Evolutionary conservation across 2,329 filamentous ascomycete genomes (phyloP), one percentile per base, ranked within the genome.

Genomic region (Ploettnerulaceae sp.): DNA sequence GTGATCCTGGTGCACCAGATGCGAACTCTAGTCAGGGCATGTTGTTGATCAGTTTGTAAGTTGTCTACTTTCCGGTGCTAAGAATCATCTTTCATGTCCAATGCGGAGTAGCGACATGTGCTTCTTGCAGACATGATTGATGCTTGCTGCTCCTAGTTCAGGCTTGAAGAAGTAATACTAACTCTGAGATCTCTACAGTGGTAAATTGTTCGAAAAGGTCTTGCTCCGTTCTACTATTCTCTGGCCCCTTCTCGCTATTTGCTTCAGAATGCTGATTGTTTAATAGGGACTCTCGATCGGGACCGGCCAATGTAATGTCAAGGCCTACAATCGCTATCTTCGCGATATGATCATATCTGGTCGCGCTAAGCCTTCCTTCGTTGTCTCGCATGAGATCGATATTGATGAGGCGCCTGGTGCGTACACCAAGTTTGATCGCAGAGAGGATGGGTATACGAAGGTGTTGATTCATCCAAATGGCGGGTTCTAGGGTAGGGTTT

Each of bases 131-230:
- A n/a, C n/a, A n/a, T n/a, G n/a, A n/a, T n/a, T n/a, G n/a, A n/a
- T n/a, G n/a, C n/a, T n/a, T n/a, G n/a, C n/a, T n/a, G n/a, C n/a
- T n/a, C n/a, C n/a, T n/a, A n/a, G n/a, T n/a, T n/a, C n/a, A n/a
- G n/a, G n/a, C n/a, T n/a, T n/a, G n/a, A n/a, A n/a, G n/a, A n/a
- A n/a, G n/a, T n/a, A n/a, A n/a, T n/a, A n/a, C n/a, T n/a, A n/a
- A n/a, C n/a, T n/a, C n/a, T n/a, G n/a, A n/a, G n/a, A n/a, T n/a
- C n/a, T n/a, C n/a, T n/a, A n/a, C n/a, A n/a, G n/a, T 55, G 79
- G 81, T 46, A 84, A 84, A 62, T 67, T 84, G 0, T 84, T 84
- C 55, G 80, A 84, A 55, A 84, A 84, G 71, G 77, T 74, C 61
- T 39, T 9, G n/a, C 24, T 11, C 18, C 17, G 14, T 28, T 26